Base-by-base conservation (phyloP, 768 basidiomycete genomes). In the Thelephora ganbajun region DNA sequence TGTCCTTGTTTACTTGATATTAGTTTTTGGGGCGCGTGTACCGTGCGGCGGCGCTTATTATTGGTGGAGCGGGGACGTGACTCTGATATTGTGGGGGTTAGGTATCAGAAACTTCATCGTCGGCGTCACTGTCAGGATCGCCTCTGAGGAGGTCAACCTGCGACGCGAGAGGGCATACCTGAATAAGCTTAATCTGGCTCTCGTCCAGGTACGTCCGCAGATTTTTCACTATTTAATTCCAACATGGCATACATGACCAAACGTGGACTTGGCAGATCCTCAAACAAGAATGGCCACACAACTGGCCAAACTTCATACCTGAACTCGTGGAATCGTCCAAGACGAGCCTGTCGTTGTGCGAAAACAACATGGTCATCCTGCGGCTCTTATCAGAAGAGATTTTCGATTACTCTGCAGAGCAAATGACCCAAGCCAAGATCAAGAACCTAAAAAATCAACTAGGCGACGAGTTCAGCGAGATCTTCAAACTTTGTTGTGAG, bases 251-350 rank as follows among this genome's bases (percentile, higher is more conserved):
- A 19, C 26, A 16, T 19, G 5, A 14, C 12, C 4, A 14, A 41
- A 22, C 16, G 9, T 41, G 9, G 11, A 6, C 39, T 14, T 11
- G 22, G 26, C 59, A 96, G 89, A 93, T 97, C 50, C 70, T 97
- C 53, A 97, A 96, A 66, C 92, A 96, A 71, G 93, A 94, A 63
- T 97, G 92, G 92, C 92, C 92, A n/a, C 86, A 93, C 61, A 89
- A 92, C 59, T 97, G 92, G 92, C 91, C 92, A 20, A 84, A 76
- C 14, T 96, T 94, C 69, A 92, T 93, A 57, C 80, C 85, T n/a
- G 90, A 96, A 65, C 85, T 96, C 45, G 89, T 94, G 48, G 83
- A 89, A 55, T 93, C 92, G 11, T 96, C 92, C 41, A 92, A 92
- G 64, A 88, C 86, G 39, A 94, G 89, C 58, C 77, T 94, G 39